Conservation (phyloP, 768 basidiomycete genomes). For the Myochromella boudieri region DNA sequence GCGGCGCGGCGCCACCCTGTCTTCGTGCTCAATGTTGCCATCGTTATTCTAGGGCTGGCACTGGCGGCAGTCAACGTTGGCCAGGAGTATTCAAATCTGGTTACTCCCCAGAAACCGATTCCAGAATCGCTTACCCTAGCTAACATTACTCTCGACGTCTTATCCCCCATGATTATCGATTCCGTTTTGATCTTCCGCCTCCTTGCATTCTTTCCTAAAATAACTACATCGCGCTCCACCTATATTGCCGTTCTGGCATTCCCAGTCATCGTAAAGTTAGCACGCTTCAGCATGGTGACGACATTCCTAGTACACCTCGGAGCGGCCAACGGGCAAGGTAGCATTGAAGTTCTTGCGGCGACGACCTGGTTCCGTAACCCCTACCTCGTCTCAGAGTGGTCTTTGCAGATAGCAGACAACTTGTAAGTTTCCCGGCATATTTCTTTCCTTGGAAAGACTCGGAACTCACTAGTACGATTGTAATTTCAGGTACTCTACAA, state of each 20-base stretch:
- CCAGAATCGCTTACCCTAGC: constrained; percentile 18
- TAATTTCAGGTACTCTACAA: constrained; percentile 22
- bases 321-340: neutral
- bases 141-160: constrained; percentile 21
- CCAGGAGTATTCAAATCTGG: constrained; percentile 1
- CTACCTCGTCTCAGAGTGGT: constrained; percentile 29
- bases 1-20: constrained; percentile 24
- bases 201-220: constrained; percentile 31
- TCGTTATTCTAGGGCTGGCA: constrained; percentile 24
- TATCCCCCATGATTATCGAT: constrained; percentile 35
- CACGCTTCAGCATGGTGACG: constrained; percentile 24
- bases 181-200: constrained; percentile 37
- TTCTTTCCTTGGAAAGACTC: neutral
- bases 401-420: constrained; percentile 32
- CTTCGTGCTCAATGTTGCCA: constrained; percentile 32
- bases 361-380: constrained; percentile 11
- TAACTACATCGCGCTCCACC: constrained; percentile 11
- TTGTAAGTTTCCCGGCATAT: constrained; percentile 23
- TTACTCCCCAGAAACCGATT: constrained; percentile 18
- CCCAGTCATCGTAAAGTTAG: constrained; percentile 28
- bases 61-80: constrained; percentile 22
- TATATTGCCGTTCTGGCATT: constrained; percentile 24
- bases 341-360: neutral
- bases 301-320: constrained; percentile 7
- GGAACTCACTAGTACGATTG: neutral